phyloP scores from a whole-genome alignment of 1,284 basidiomycete species.

The Mycena sp. region DNA sequence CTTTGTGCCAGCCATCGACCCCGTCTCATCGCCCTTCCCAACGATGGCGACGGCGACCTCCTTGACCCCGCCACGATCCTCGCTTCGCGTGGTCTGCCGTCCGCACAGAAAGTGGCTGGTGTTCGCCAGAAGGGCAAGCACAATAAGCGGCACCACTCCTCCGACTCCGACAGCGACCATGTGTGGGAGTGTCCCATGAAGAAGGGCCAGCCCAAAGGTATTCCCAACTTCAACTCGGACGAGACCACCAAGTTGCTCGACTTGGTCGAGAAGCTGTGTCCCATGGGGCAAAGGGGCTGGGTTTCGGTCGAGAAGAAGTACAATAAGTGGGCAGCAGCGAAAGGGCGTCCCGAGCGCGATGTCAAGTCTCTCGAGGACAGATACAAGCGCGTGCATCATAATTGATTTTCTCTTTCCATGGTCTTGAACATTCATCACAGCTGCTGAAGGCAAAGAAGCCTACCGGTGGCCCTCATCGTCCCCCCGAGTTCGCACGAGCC shows the following conservation, averaged over 20 bases:
- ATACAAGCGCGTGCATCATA: conserved; percentile 42
- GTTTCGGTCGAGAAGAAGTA: conserved; percentile 27
- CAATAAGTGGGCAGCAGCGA: conserved; percentile 33
- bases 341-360: conserved; percentile 30
- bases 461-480: conserved; percentile 19
- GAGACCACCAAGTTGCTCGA: conserved; percentile 31
- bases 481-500: conserved; percentile 18
- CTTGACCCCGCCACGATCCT: too few relatives aligned
- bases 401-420: background rate
- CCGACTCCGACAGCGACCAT: conserved; percentile 6
- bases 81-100: too few relatives aligned
- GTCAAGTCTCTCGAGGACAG: conserved; percentile 41
- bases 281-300: conserved; percentile 36
- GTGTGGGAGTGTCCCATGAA: background rate
- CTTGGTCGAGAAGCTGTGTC: conserved; percentile 26
- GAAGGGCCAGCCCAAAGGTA: conserved; percentile 20
- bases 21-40: too few relatives aligned
- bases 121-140: conserved; percentile 1
- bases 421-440: background rate
- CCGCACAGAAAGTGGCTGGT: too few relatives aligned
- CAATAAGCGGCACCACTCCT: background rate
- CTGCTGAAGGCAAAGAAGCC: conserved; percentile 23
- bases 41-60: too few relatives aligned
- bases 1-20: too few relatives aligned
- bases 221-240: conserved; percentile 29